Evolutionary conservation across 2,329 filamentous ascomycete genomes (phyloP).

Genomic region (Fulvia fulva): DNA sequence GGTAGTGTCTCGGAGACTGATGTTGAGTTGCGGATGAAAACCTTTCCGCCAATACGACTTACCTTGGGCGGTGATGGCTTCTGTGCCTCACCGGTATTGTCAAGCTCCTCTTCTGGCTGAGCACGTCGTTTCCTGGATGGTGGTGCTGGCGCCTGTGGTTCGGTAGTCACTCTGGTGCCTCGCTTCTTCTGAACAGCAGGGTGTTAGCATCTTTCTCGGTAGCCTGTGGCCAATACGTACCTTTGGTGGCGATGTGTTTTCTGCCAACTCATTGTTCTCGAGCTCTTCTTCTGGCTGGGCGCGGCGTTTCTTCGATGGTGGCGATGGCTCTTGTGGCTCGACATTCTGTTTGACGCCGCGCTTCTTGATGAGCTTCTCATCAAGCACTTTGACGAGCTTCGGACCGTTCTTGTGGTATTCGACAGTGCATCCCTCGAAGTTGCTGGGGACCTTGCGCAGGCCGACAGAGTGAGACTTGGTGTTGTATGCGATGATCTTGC

Average conservation of each 20-base stretch:
- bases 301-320: not conserved
- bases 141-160: not conserved
- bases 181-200: no score
- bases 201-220: no score
- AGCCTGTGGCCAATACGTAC: not conserved
- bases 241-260: not conserved
- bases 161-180: not conserved
- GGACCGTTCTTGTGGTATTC: constrained; percentile 20
- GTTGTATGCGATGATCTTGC: constrained; percentile 25
- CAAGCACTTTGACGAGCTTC: constrained; percentile 14
- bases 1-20: no score
- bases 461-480: constrained; percentile 11
- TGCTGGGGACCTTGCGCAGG: constrained; percentile 12
- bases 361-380: constrained; percentile 1
- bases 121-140: not conserved
- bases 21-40: no score
- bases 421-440: constrained; percentile 14
- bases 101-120: not conserved
- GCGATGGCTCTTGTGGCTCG: not conserved
- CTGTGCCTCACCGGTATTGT: not conserved
- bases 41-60: no score
- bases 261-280: not conserved
- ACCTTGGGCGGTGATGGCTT: not conserved
- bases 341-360: not conserved
- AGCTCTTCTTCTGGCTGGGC: not conserved